Percentiles rank a stretch among this genome's conserved stretches.
Conservation (phyloP, 768 basidiomycete species). For the Amanita fuliginea region DNA sequence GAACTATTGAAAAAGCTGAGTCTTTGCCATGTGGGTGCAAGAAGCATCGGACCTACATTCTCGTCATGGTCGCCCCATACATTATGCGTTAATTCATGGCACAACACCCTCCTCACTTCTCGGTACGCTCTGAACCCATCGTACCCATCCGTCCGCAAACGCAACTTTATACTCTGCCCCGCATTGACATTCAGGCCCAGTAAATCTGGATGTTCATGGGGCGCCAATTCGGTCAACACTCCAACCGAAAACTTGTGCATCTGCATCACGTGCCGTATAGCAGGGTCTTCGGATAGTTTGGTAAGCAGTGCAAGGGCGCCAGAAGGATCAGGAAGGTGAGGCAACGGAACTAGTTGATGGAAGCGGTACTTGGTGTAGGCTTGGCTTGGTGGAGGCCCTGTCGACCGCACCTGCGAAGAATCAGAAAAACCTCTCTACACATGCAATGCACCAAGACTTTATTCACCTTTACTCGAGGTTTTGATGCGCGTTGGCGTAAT, state of each 20-base stretch:
- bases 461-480: conserved; percentile 46
- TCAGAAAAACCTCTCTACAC: neutral
- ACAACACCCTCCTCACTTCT: conserved; percentile 56
- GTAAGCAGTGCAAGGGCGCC: conserved; percentile 43
- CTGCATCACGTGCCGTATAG: conserved; percentile 61
- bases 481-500: conserved; percentile 44
- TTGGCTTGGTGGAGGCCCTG: conserved; percentile 22
- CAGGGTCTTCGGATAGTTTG: conserved; percentile 58
- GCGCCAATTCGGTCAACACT: conserved; percentile 65
- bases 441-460: conserved; percentile 5
- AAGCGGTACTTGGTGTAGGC: conserved; percentile 40
- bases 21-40: neutral
- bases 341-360: conserved; percentile 50
- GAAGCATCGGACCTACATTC: conserved; percentile 35
- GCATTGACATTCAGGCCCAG: conserved; percentile 58
- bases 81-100: conserved; percentile 73
- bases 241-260: conserved; percentile 59
- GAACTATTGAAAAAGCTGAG: conserved; percentile 32
- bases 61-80: conserved; percentile 65
- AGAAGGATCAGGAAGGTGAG: conserved; percentile 53
- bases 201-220: conserved; percentile 61
- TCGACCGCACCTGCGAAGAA: conserved; percentile 43
- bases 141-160: conserved; percentile 58
- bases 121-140: conserved; percentile 62
- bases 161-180: conserved; percentile 55